Evolutionary conservation across 768 basidiomycete species (phyloP).

Genomic region (Termitomyces sp.): DNA sequence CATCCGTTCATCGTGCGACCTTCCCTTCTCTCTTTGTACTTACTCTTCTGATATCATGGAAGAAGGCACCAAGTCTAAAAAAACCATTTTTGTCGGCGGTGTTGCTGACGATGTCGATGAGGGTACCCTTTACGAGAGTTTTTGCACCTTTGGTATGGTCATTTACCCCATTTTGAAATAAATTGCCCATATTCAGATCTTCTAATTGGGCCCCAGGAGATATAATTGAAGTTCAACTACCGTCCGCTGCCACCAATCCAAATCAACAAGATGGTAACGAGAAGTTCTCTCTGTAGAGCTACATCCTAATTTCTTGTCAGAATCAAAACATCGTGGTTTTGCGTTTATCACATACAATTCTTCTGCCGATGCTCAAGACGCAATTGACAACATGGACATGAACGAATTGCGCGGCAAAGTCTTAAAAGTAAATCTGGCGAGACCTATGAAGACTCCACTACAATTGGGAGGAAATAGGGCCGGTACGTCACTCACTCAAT

Average conservation of each 20-base stretch:
- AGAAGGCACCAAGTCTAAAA: conserved; percentile 79
- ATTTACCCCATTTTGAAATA: neutral
- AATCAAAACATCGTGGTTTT: conserved; percentile 86
- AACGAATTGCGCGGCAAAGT: conserved; percentile 79
- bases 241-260: conserved; percentile 70
- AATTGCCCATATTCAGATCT: conserved; percentile 2
- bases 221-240: conserved; percentile 87
- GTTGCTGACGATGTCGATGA: conserved; percentile 84
- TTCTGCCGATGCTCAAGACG: conserved; percentile 84
- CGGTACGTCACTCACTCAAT: conserved; percentile 37
- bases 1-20: conserved; percentile 36
- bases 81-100: conserved; percentile 81
- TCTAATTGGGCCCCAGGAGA: conserved; percentile 53
- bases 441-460: conserved; percentile 68
- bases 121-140: conserved; percentile 64
- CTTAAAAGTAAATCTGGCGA: conserved; percentile 79
- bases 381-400: conserved; percentile 98
- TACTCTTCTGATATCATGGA: conserved; percentile 52
- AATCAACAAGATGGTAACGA: conserved; percentile 45
- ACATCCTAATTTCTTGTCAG: conserved; percentile 19
- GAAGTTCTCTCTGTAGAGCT: conserved; percentile 7
- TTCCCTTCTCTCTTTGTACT: conserved; percentile 24
- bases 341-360: conserved; percentile 87
- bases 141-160: conserved; percentile 79
- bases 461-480: conserved; percentile 72